Evolutionary conservation across 371 early-diverging fungal species (phyloP), one percentile per base, ranked within the genome.

Genomic region (Mucor lusitanicus): DNA sequence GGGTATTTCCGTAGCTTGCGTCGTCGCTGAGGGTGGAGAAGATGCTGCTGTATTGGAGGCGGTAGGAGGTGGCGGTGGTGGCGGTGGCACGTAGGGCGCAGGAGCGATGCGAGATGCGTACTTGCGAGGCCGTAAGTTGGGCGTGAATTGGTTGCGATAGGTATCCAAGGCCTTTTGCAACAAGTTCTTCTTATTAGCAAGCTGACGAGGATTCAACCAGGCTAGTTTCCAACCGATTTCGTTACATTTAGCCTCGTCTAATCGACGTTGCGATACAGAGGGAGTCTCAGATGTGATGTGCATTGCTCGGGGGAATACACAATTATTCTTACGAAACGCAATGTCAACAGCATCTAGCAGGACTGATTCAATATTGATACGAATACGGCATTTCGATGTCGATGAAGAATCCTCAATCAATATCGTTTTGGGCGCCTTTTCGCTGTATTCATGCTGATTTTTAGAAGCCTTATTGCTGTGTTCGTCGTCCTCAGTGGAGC

Each of bases 191-290:
- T 78, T 80, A 55, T 80, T 81, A 33, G 81, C 84, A 7, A 84
- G 66, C 50, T 80, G 80, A 19, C 77, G 69, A 50, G 84, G 79
- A 59, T 84, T 84, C 35, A 84, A 63, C 84, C 84, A 84, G 17
- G 79, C 79, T 30, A 84, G 53, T 67, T 81, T 81, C 84, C 84
- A 84, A 15, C 81, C 84, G n/a, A 84, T 69, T 63, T 80, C 78
- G 44, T 84, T 84, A 57, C 81, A 81, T 59, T 65, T 72, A 17
- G 76, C 78, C 70, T 83, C 84, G 57, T 81, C 80, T 28, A 75
- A 62, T 58, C 72, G 61, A 23, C 82, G 71, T 63, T 75, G 75
- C 19, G 77, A 69, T 7, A 70, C 64, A 54, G 55, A 55, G 39
- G 71, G 70, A 0, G 72, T 69, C n/a, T 66, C 67, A 6, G 69